Base-by-base conservation (phyloP, 495 filamentous ascomycete species). In the Trichoderma virens region DNA sequence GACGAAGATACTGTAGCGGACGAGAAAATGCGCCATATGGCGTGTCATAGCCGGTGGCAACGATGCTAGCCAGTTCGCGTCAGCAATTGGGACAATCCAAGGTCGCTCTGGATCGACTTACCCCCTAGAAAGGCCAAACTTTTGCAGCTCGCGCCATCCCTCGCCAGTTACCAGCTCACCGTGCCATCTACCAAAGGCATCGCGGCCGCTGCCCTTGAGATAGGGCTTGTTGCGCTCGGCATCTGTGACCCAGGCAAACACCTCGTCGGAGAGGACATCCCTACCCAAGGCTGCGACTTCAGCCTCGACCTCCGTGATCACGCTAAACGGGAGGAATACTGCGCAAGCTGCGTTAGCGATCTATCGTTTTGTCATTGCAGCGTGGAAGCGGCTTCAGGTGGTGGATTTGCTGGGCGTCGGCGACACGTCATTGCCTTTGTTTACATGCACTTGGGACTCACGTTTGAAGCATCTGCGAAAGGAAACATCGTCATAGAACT, bases 171-270 rank as follows among this genome's bases (percentile, higher is more conserved):
- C 73, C 9, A 88, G 74, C 41, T 76, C 77, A 56, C 75, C 76
- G 5, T 65, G 73, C 31, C 74, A 77, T 64, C 72, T 73, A 38
- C 81, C 83, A 71, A 83, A 87, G 30, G 78, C 76, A 68, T 82
- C 74, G 6, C 77, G 69, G 43, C 77, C 79, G 60, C 67, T 71
- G 43, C 79, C 77, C 59, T 74, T 73, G 47, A 88, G 67, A 45
- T 79, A 80, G 1, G 87, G 87, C 13, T 75, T 75, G 70, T 86
- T 82, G 31, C 65, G 69, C 72, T 90, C 87, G 39, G 86, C 82
- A 70, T 88, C 83, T 9, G 80, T 78, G 25, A 86, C 68, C 74
- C 74, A 81, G 68, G 73, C 67, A 62, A 86, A 75, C 28, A 85
- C 73, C 39, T 75, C 68, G 20, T 70, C 72, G 7, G 73, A 67